Base-by-base conservation (phyloP, 495 filamentous ascomycete species). In the Aspergillus incahuasiensis region DNA sequence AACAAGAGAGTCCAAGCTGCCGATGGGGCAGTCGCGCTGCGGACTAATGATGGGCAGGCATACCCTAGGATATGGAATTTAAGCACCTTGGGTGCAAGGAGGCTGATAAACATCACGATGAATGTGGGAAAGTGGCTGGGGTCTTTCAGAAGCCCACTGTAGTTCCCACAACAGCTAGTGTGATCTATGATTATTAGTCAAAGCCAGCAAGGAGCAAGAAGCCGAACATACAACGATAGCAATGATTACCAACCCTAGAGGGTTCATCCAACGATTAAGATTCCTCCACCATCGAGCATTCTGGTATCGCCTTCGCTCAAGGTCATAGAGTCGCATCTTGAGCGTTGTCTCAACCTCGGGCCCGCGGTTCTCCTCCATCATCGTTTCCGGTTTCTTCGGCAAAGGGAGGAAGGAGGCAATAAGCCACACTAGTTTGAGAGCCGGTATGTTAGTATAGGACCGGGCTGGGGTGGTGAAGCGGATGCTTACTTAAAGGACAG, bases 281-380 rank as follows among this genome's bases (percentile, higher is more conserved):
- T 82, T 88, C 55, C 94, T 81, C 94, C 94, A 97, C 91, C 92
- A 97, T 35, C 82, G 79, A 12, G 90, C 90, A 65, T 90, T 96
- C 62, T 89, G 79, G 65, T 89, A 90, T 47, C 81, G 79, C 38
- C 76, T 76, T 46, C 85, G 82, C 58, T 90, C 85, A 20, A 83
- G 62, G 24, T 63, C 61, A 42, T 61, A 64, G 44, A 75, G 63
- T 57, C 65, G 75, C 60, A 71, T 70, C 38, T 75, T 76, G 52
- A 77, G 73, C 20, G 79, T 74, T 16, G 63, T 61, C 52, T 77
- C 77, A 12, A 79, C 64, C 39, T 71, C 64, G 49, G 68, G 44
- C 47, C 61, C 63, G n/a, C 59, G 56, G 13, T 66, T 64, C 2
- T 65, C 58, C 30, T 67, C 59, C 24, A 62, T 38, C 57, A 60